Base-by-base conservation (phyloP, 192 early-diverging fungal genomes). In the Rhizophagus sp. region DNA sequence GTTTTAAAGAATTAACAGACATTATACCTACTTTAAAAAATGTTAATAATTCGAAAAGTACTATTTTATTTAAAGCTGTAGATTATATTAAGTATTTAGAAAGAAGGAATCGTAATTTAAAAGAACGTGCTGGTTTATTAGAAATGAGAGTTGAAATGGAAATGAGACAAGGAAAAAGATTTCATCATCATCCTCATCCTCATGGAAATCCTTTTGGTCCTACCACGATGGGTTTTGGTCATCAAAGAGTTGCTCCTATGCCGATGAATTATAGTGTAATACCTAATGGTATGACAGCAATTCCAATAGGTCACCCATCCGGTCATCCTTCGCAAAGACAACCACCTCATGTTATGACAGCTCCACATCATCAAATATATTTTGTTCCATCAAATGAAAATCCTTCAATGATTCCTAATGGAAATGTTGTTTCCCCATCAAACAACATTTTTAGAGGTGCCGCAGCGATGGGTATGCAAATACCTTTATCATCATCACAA, bases 1-100 rank as follows among this genome's bases (percentile, higher is more conserved):
- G 97, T 52, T 97, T 97, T 88, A 93, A 96, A 83, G 91, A 95
- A 81, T 90, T 98, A 76, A 93, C 94, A 11, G 92, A 94, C 57
- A 89, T 96, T 36, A 94, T 97, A 57, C 95, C 96, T 17, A 92
- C 89, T 6, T 85, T 97, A 36, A 94, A 87, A 62, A 90, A 91
- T 61, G 80, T 89, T n/a, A 89, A 86, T 63, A 88, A 87, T 82
- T 89, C 87, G 34, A 93, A 93, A 77, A 88, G 86, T 47, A 90
- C 89, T 3, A 91, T 93, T 62, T 80, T 93, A 15, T 89, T 88
- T 83, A 91, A 92, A 67, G 87, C 92, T 41, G 89, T 92, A 8
- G 92, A 90, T 47, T 92, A 89, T 75, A 93, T 92, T 63, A 81
- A 82, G 41, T 81, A 90, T 30, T 82, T 91, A 13, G 92, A 93